Percentiles rank a stretch among this genome's conserved stretches.
phyloP scores from a whole-genome alignment of 345 rosid genomes.

The Eutrema heterophyllum region DNA sequence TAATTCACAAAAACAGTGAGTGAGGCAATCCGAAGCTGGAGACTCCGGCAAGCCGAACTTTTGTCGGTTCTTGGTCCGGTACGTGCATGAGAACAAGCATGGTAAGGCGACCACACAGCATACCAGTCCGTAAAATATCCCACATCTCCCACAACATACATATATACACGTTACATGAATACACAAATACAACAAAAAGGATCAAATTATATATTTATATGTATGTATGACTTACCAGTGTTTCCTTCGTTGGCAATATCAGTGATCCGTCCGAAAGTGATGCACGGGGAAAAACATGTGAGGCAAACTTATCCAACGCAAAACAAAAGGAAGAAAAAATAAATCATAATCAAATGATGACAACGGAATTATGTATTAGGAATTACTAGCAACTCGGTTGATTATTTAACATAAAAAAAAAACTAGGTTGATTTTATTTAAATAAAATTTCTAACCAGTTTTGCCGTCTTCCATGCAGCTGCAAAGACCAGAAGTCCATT shows the following conservation, averaged over 20 bases:
- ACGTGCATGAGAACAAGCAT: conserved; percentile 57
- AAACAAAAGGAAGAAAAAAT: background rate
- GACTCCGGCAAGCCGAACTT: conserved; percentile 54
- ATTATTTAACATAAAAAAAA: no score
- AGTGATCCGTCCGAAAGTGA: conserved; percentile 52
- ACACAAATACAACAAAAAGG: background rate
- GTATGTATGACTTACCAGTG: conserved; percentile 29
- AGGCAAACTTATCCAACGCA: conserved; percentile 14
- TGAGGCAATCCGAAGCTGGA: conserved; percentile 61
- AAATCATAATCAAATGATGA: background rate
- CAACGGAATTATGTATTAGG: background rate
- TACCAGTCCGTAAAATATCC: conserved; percentile 42
- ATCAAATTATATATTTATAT: background rate
- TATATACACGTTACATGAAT: background rate
- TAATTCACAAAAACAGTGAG: conserved; percentile 55
- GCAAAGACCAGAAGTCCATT: conserved; percentile 28
- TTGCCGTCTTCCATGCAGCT: conserved; percentile 22
- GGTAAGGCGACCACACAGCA: conserved; percentile 36
- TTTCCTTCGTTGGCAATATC: conserved; percentile 57
- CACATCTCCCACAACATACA: conserved; percentile 53
- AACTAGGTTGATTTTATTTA: no score
- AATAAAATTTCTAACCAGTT: background rate
- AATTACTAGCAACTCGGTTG: no score
- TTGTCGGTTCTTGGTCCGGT: conserved; percentile 54
- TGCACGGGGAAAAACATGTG: conserved; percentile 17